phyloP scores from a whole-genome alignment of 495 filamentous ascomycete genomes.

The Penicillium subrubescens region DNA sequence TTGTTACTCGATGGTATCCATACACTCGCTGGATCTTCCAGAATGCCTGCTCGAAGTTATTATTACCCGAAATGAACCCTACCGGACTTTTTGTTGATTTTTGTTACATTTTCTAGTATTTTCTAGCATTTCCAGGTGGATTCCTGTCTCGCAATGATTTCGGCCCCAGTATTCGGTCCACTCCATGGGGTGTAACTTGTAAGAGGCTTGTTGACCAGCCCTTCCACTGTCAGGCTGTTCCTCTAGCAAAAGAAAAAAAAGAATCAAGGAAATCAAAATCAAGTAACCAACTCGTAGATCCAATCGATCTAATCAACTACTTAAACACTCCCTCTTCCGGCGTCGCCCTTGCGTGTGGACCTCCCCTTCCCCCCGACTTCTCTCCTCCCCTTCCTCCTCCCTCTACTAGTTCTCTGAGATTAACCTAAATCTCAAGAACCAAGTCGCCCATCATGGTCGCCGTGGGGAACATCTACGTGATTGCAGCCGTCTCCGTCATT shows the following conservation, averaged over 20 bases:
- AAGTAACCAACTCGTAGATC: neutral
- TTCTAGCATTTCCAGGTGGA: neutral
- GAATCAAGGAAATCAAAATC: neutral
- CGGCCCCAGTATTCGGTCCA: slow-evolving; percentile 12
- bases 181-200: slow-evolving; percentile 3
- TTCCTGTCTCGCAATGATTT: slow-evolving; percentile 10
- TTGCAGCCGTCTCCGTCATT: slow-evolving; percentile 73
- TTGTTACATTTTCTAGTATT: neutral
- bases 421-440: neutral
- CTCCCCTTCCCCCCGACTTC: neutral
- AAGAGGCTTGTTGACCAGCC: neutral
- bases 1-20: slow-evolving; percentile 5
- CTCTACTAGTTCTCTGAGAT: slow-evolving; percentile 5
- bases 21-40: slow-evolving; percentile 1
- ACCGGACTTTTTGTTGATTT: neutral
- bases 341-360: neutral
- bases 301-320: neutral
- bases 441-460: slow-evolving; percentile 34
- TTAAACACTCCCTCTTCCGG: slow-evolving; percentile 15
- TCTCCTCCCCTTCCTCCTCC: neutral
- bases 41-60: slow-evolving; percentile 5
- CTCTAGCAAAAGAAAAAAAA: neutral
- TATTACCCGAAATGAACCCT: slow-evolving; percentile 17
- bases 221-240: neutral
- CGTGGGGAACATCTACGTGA: slow-evolving; percentile 70